Percentiles rank a stretch among this genome's conserved stretches.
Conservation (phyloP, 495 filamentous ascomycete species). For the Apodospora peruviana region DNA sequence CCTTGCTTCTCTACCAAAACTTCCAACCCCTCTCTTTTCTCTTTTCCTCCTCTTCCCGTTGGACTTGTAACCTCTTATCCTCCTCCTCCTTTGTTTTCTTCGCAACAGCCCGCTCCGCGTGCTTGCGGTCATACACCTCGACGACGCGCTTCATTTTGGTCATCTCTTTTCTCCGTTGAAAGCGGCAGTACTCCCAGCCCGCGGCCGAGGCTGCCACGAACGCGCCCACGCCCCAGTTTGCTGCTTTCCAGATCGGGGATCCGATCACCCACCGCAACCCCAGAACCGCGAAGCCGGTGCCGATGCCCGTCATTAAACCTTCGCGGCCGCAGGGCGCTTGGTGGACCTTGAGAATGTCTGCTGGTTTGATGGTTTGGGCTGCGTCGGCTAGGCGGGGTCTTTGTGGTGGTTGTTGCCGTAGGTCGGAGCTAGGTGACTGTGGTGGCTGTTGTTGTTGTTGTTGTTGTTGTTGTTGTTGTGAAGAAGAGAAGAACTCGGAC, state of each 20-base stretch:
- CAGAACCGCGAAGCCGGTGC: slow-evolving; percentile 66
- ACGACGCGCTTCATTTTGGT: slow-evolving; percentile 74
- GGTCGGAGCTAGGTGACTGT: neutral
- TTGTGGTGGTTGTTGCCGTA: neutral
- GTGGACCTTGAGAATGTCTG: slow-evolving; percentile 69
- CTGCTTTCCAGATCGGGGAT: slow-evolving; percentile 48
- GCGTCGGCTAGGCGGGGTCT: slow-evolving; percentile 56
- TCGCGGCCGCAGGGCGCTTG: slow-evolving; percentile 80
- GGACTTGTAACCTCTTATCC: slow-evolving; percentile 33
- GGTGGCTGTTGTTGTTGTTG: neutral
- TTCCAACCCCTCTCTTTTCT: slow-evolving; percentile 32
- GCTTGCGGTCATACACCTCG: slow-evolving; percentile 71
- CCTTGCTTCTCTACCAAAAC: slow-evolving; percentile 42
- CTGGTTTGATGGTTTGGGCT: slow-evolving; percentile 56
- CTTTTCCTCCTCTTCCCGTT: slow-evolving; percentile 28
- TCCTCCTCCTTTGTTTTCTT: slow-evolving; percentile 37
- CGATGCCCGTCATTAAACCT: slow-evolving; percentile 76
- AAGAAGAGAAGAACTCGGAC: neutral
- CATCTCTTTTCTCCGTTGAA: slow-evolving; percentile 61
- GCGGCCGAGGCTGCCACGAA: slow-evolving; percentile 59
- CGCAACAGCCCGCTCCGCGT: slow-evolving; percentile 29
- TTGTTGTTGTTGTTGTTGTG: neutral
- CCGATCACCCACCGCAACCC: slow-evolving; percentile 65
- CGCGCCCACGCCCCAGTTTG: slow-evolving; percentile 79
- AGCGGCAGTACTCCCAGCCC: slow-evolving; percentile 78